Evolutionary conservation across 2,329 filamentous ascomycete genomes (phyloP).

Genomic region (Aspergillus sojae): DNA sequence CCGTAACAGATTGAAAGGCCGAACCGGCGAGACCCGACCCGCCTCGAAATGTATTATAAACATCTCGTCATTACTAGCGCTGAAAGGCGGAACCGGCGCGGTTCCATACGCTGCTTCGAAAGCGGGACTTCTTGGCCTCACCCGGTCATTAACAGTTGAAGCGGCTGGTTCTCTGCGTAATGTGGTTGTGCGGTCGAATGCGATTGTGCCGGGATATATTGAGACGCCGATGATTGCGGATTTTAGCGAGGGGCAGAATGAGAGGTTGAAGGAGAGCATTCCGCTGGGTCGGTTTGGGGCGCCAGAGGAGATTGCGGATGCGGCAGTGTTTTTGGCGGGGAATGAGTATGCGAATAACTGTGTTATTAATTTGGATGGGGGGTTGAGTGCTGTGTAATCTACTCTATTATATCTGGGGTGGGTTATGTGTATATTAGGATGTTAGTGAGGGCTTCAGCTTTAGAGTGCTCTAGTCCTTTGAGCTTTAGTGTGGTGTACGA

Average conservation of each 20-base stretch:
- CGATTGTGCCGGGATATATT: conserved; percentile 81
- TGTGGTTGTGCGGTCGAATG: conserved; percentile 73
- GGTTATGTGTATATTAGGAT: neutral
- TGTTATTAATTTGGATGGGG: conserved; percentile 82
- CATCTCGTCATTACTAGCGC: conserved; percentile 73
- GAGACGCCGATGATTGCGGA: conserved; percentile 75
- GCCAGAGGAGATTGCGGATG: conserved; percentile 75
- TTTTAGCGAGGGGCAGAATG: conserved; percentile 40
- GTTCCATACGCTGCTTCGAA: conserved; percentile 78
- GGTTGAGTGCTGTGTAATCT: conserved; percentile 67
- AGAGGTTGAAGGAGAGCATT: conserved; percentile 52
- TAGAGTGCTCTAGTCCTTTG: neutral
- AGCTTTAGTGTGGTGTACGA: neutral
- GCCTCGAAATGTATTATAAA: conserved; percentile 78
- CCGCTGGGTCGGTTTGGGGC: conserved; percentile 69
- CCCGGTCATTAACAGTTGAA: conserved; percentile 38
- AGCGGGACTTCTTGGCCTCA: conserved; percentile 71
- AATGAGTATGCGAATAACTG: conserved; percentile 88
- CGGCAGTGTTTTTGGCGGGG: conserved; percentile 73
- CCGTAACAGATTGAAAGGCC: conserved; percentile 32
- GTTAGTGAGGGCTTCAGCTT: neutral
- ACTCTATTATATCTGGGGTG: neutral
- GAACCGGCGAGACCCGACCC: conserved; percentile 39
- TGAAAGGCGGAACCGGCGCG: conserved; percentile 69
- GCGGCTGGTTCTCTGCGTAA: conserved; percentile 57